Conservation (phyloP, 306 rosid species). For the Phaseolus lunatus region DNA sequence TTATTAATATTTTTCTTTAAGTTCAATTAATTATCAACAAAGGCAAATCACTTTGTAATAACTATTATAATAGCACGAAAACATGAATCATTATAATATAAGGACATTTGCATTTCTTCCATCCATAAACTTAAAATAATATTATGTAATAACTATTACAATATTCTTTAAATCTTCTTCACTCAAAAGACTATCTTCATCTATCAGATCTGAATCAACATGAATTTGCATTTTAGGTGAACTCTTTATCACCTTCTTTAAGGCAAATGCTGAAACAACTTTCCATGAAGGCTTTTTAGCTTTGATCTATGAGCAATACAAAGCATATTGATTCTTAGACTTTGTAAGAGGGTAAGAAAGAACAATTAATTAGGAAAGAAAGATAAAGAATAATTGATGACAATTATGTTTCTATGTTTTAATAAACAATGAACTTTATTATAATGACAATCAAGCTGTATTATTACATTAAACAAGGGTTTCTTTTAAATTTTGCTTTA, state of each 20-base stretch:
- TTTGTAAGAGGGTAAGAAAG: not conserved
- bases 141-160: too few relatives aligned
- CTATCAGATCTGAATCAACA: conserved; percentile 85
- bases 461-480: too few relatives aligned
- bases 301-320: conserved; percentile 57
- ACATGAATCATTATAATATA: too few relatives aligned
- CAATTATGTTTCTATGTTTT: not conserved
- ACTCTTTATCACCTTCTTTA: conserved; percentile 63
- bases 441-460: too few relatives aligned
- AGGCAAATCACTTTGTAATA: too few relatives aligned
- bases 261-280: conserved; percentile 77
- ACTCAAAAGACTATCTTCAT: conserved; percentile 87
- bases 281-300: conserved; percentile 85
- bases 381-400: not conserved
- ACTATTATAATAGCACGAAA: too few relatives aligned
- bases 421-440: too few relatives aligned
- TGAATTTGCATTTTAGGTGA: conserved; percentile 68
- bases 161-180: conserved; percentile 90
- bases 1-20: too few relatives aligned
- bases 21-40: too few relatives aligned
- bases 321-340: conserved; percentile 31
- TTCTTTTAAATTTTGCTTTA: too few relatives aligned
- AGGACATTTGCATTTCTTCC: too few relatives aligned
- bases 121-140: too few relatives aligned
- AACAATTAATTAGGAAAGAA: conserved; percentile 22